Percentiles rank a stretch among this genome's conserved stretches.
Evolutionary conservation across 1,284 basidiomycete genomes (phyloP).

Genomic region (Ustilago nuda): DNA sequence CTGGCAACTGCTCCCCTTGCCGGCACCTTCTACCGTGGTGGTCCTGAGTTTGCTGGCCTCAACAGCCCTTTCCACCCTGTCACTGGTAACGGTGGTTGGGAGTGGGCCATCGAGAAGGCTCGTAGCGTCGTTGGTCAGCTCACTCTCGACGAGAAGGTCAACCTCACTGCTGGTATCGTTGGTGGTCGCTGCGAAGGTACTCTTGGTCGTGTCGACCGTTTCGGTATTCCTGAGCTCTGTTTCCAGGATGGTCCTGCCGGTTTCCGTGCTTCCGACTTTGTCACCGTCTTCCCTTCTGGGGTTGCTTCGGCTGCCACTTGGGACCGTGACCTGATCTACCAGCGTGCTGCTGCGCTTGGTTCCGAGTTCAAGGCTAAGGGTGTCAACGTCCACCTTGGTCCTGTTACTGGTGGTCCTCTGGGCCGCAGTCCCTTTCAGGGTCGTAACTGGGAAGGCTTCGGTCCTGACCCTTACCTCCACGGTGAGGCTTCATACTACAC

Average conservation of each 20-base stretch:
- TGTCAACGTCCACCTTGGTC: slow-evolving; percentile 47
- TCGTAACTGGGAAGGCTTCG: slow-evolving; percentile 48
- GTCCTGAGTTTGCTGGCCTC: slow-evolving; percentile 29
- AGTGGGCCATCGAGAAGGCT: slow-evolving; percentile 40
- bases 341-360: slow-evolving; percentile 37
- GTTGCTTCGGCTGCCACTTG: slow-evolving; percentile 49
- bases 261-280: slow-evolving; percentile 47
- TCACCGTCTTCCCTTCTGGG: slow-evolving; percentile 48
- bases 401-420: slow-evolving; percentile 66
- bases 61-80: slow-evolving; percentile 40
- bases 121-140: slow-evolving; percentile 33
- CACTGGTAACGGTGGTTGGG: slow-evolving; percentile 46
- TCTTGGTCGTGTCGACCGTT: slow-evolving; percentile 38
- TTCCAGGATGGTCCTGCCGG: slow-evolving; percentile 50
- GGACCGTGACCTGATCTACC: slow-evolving; percentile 42
- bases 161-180: slow-evolving; percentile 41
- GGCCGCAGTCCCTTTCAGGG: slow-evolving; percentile 43
- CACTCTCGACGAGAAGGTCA: slow-evolving; percentile 52
- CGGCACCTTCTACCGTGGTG: slow-evolving; percentile 41
- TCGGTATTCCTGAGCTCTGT: slow-evolving; percentile 48
- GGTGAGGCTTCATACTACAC: slow-evolving; percentile 46
- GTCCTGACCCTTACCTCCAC: slow-evolving; percentile 44
- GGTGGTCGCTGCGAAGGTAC: slow-evolving; percentile 41
- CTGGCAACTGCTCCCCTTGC: slow-evolving; percentile 28
- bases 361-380: slow-evolving; percentile 46